A percentile compares a stretch with the other conserved stretches of the same genome.
Conservation (phyloP, 306 rosid genomes). For the Lathyrus aphaca region DNA sequence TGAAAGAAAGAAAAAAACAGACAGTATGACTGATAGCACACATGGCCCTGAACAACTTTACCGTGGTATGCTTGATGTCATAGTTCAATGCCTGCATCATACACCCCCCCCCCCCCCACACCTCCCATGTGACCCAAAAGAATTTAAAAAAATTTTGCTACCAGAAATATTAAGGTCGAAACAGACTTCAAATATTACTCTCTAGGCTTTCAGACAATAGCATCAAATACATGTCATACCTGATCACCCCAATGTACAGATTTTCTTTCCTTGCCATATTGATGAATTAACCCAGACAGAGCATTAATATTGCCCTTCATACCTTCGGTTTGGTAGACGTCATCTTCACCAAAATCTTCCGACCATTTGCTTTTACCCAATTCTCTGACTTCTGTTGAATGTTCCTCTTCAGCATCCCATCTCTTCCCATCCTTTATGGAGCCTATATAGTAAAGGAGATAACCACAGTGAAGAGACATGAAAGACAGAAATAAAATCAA, state of each 20-base stretch:
- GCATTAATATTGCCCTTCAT: constrained; percentile 68
- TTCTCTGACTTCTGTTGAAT: constrained; percentile 70
- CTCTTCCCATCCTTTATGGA: constrained; percentile 52
- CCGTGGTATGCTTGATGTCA: constrained; percentile 34
- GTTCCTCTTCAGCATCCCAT: constrained; percentile 68
- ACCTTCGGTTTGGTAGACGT: constrained; percentile 52
- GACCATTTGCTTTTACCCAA: constrained; percentile 99
- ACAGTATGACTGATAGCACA: constrained; percentile 10
- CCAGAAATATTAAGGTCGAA: constrained; percentile 20
- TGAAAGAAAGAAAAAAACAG: neutral
- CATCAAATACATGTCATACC: constrained; percentile 57
- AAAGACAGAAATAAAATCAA: constrained; percentile 27
- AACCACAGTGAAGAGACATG: constrained; percentile 27
- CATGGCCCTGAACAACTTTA: constrained; percentile 22
- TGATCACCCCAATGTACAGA: constrained; percentile 95
- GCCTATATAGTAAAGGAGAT: constrained; percentile 44
- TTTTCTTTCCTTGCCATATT: constrained; percentile 76
- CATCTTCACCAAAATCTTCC: constrained; percentile 71
- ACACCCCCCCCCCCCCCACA: constrained; percentile 14
- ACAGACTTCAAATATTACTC: constrained; percentile 37
- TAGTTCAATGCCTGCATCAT: constrained; percentile 36
- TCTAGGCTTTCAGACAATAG: constrained; percentile 36
- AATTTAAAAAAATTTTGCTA: constrained; percentile 26
- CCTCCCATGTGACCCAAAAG: constrained; percentile 25
- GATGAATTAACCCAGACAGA: constrained; percentile 85